phyloP scores from a whole-genome alignment of 345 rosid species.

The Populus deltoides region DNA sequence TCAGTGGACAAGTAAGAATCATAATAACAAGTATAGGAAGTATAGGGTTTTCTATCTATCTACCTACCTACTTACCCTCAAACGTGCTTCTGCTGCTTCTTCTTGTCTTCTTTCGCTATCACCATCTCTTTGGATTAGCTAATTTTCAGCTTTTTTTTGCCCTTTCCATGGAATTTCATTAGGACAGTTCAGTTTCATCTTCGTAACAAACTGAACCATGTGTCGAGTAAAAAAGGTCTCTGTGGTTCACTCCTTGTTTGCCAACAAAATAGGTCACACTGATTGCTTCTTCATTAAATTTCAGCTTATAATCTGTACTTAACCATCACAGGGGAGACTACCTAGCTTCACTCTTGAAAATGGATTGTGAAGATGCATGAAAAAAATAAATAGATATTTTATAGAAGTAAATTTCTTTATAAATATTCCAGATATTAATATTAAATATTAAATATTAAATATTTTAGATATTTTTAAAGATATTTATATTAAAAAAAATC shows the following conservation, averaged over 20 bases:
- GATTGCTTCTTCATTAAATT: background rate
- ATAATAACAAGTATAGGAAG: background rate
- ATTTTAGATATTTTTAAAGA: no score
- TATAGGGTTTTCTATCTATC: constrained; percentile 20
- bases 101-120: background rate
- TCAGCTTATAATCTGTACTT: background rate
- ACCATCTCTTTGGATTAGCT: background rate
- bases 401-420: no score
- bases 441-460: no score
- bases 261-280: background rate
- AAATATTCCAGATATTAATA: no score
- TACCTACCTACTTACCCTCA: constrained; percentile 30
- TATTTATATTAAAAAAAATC: no score
- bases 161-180: background rate
- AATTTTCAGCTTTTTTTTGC: background rate
- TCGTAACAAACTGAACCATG: background rate
- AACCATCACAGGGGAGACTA: background rate
- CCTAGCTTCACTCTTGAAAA: background rate
- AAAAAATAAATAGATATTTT: no score
- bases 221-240: background rate
- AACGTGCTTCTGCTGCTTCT: constrained; percentile 33
- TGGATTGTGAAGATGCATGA: no score
- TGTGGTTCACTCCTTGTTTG: background rate
- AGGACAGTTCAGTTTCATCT: background rate
- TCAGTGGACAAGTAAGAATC: constrained; percentile 33